phyloP scores from a whole-genome alignment of 768 basidiomycete species.

The Ramaria sp. region DNA sequence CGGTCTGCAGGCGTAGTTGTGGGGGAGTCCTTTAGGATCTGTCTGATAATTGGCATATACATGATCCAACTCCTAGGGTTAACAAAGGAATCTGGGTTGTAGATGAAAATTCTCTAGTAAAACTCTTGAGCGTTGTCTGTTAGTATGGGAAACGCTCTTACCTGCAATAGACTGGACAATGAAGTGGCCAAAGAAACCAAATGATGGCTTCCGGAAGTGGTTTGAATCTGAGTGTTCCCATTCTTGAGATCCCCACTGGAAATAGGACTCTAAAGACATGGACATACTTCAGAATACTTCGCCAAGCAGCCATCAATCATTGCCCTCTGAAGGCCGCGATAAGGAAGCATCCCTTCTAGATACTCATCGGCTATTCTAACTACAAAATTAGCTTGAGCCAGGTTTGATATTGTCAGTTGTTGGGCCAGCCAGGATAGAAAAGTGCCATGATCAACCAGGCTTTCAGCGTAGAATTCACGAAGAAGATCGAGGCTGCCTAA shows the following conservation, averaged over 20 bases:
- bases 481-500: slow-evolving; percentile 50
- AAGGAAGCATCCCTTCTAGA: slow-evolving; percentile 52
- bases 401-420: slow-evolving; percentile 65
- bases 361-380: slow-evolving; percentile 73
- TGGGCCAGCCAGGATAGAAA: slow-evolving; percentile 74
- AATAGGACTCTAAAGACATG: background rate
- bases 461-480: slow-evolving; percentile 69
- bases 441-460: slow-evolving; percentile 66
- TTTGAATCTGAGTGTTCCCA: slow-evolving; percentile 33
- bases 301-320: slow-evolving; percentile 61
- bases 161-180: slow-evolving; percentile 51
- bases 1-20: slow-evolving; percentile 23
- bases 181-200: slow-evolving; percentile 42
- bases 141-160: slow-evolving; percentile 17
- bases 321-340: slow-evolving; percentile 57
- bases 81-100: slow-evolving; percentile 63
- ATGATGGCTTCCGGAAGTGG: slow-evolving; percentile 42
- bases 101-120: slow-evolving; percentile 53
- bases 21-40: slow-evolving; percentile 31
- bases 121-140: background rate
- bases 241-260: slow-evolving; percentile 1
- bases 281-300: slow-evolving; percentile 53
- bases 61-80: slow-evolving; percentile 57
- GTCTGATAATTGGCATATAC: slow-evolving; percentile 36
- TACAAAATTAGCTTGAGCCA: slow-evolving; percentile 73